Evolutionary conservation across 176 grass and related monocot species (phyloP).

Genomic region (Dendrocalamus sinicus): DNA sequence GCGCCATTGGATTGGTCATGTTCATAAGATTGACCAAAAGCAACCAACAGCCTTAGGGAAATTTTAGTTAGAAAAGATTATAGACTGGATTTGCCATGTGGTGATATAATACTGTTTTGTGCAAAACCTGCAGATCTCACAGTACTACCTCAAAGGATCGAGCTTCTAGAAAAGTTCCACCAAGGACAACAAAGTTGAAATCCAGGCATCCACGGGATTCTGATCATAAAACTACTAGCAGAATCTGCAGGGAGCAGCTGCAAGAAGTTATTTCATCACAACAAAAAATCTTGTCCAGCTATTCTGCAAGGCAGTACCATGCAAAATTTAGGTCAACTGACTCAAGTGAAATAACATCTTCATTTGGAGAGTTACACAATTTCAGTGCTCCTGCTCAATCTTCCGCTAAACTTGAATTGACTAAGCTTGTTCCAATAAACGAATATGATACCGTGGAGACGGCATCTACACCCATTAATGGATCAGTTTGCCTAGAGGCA

Average conservation of each 20-base stretch:
- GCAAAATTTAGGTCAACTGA: conserved; percentile 57
- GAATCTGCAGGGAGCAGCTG: conserved; percentile 59
- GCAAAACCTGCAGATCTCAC: conserved; percentile 56
- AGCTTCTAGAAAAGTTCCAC: conserved; percentile 65
- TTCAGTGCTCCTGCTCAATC: conserved; percentile 33
- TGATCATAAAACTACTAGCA: conserved; percentile 53
- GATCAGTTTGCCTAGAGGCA: conserved; percentile 33
- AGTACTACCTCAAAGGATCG: conserved; percentile 53
- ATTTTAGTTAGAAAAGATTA: conserved; percentile 10
- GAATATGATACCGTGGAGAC: conserved; percentile 39
- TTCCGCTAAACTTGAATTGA: conserved; percentile 49
- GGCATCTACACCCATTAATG: conserved; percentile 41
- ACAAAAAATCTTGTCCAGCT: conserved; percentile 65
- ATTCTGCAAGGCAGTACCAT: conserved; percentile 50
- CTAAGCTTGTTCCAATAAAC: conserved; percentile 52
- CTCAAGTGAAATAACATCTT: conserved; percentile 53
- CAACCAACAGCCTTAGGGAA: not conserved
- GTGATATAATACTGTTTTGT: conserved; percentile 35
- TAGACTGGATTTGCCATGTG: conserved; percentile 38
- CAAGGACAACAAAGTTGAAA: conserved; percentile 80
- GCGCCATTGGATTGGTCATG: conserved; percentile 24
- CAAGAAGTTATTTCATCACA: conserved; percentile 81
- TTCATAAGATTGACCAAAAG: conserved; percentile 31
- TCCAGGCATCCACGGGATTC: conserved; percentile 47
- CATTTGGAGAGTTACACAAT: conserved; percentile 46